These are phyloP conservation scores for Dactylonectria macrodidyma DNA, from an alignment of 2,329 filamentous ascomycete species.

Conservation along the genomic window DNA sequence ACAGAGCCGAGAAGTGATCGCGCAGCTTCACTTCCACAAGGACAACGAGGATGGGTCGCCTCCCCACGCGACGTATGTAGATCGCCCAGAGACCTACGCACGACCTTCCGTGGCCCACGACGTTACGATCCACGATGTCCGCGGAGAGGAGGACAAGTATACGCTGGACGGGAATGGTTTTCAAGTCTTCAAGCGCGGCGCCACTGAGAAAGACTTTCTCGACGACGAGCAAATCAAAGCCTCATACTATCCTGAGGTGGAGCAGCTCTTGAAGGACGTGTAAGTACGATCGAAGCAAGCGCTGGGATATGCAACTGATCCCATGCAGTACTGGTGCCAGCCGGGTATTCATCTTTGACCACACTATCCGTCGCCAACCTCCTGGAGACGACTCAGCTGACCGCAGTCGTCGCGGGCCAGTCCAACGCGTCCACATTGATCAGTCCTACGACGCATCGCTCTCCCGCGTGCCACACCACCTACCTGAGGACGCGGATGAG, in stretches of 20 bases:
- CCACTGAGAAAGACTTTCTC: constrained; percentile 55
- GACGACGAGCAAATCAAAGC: constrained; percentile 75
- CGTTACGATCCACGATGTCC: constrained; percentile 54
- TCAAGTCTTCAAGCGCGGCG: constrained; percentile 50
- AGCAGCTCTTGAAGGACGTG: constrained; percentile 75
- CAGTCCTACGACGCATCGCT: constrained; percentile 65
- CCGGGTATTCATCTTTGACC: constrained; percentile 73
- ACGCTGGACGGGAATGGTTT: constrained; percentile 58
- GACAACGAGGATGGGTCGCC: background rate
- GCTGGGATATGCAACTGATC: background rate
- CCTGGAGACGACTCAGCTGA: constrained; percentile 62
- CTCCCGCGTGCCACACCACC: constrained; percentile 55
- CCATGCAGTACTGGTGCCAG: constrained; percentile 66
- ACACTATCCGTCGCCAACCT: constrained; percentile 65
- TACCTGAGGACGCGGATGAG: constrained; percentile 60
- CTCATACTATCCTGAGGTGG: constrained; percentile 81
- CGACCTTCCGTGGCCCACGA: constrained; percentile 46
- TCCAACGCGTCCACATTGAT: constrained; percentile 69
- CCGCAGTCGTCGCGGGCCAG: constrained; percentile 51
- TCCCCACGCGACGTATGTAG: constrained; percentile 54
- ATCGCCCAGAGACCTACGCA: constrained; percentile 46
- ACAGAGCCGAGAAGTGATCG: background rate
- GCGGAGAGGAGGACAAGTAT: constrained; percentile 54
- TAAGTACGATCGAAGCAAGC: constrained; percentile 37
- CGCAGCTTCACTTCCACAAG: background rate